These are phyloP conservation scores for Davidsoniella eucalypti DNA, from an alignment of 2,329 filamentous ascomycete species.

Conservation along the genomic window DNA sequence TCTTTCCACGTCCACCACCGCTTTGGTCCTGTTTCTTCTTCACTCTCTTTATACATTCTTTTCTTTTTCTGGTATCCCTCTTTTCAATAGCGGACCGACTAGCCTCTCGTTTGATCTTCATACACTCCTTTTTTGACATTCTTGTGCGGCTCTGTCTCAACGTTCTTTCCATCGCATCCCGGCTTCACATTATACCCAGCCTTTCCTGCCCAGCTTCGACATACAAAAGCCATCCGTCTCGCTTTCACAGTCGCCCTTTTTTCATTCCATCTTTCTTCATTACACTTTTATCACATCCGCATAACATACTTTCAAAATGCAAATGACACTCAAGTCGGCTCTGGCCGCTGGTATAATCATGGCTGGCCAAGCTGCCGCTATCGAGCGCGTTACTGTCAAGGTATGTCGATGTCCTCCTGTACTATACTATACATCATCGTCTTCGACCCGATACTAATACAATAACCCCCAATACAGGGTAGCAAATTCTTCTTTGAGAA, in stretches of 20 bases:
- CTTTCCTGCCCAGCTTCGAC: neutral
- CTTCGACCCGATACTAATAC: neutral
- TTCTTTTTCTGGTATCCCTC: neutral
- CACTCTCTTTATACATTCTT: constrained; percentile 5
- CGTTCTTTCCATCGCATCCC: too few species aligned
- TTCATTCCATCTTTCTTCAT: neutral
- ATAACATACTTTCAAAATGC: constrained; percentile 18
- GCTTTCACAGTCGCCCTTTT: neutral
- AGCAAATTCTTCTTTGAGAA: constrained; percentile 83
- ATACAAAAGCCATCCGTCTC: constrained; percentile 2
- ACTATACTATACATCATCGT: neutral
- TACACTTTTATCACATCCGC: neutral
- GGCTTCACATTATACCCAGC: neutral
- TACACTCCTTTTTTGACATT: constrained; percentile 4
- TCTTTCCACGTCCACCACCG: constrained; percentile 9
- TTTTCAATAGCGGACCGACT: neutral
- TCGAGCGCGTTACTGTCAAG: constrained; percentile 53
- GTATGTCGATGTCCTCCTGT: constrained; percentile 22
- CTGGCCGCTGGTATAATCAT: constrained; percentile 26
- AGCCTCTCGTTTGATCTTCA: constrained; percentile 10
- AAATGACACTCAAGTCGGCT: constrained; percentile 13
- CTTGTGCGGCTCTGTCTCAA: neutral
- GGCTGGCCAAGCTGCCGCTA: constrained; percentile 26
- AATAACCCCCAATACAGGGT: constrained; percentile 33
- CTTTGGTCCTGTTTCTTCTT: constrained; percentile 2